Percentiles rank a stretch among this genome's conserved stretches.
Evolutionary conservation across 1,284 basidiomycete genomes (phyloP).

Genomic region (Boletus sp.): DNA sequence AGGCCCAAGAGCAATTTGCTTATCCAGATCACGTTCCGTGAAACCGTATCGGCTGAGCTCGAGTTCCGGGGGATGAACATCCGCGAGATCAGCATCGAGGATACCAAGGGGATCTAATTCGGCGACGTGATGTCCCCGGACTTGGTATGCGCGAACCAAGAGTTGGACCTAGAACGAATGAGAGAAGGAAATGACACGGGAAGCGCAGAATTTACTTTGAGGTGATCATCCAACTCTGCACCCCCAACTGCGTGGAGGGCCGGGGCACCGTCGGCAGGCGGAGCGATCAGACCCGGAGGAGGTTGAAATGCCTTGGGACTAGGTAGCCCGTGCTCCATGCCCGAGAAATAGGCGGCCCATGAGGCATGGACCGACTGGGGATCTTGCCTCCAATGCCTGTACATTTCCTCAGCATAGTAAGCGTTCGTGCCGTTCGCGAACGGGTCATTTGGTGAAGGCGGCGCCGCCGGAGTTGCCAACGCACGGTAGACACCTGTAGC

Average conservation of each 20-base stretch:
- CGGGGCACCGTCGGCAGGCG: conserved; percentile 80
- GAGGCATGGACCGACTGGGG: conserved; percentile 91
- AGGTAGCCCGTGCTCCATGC: conserved; percentile 86
- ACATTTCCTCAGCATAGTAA: conserved; percentile 98
- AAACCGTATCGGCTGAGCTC: conserved; percentile 94
- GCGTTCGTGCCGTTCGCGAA: conserved; percentile 92
- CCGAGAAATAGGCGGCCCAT: conserved; percentile 95
- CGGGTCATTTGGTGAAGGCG: conserved; percentile 70
- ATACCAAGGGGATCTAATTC: conserved; percentile 96
- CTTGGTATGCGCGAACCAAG: conserved; percentile 97
- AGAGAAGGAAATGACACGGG: conserved; percentile 2
- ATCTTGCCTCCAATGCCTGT: conserved; percentile 87
- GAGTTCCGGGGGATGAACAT: conserved; percentile 79
- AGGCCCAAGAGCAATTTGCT: conserved; percentile 92
- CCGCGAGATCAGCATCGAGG: conserved; percentile 81
- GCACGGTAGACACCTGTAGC: conserved; percentile 18
- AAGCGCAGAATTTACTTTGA: conserved; percentile 66
- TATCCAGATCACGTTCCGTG: conserved; percentile 90
- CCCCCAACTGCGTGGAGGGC: conserved; percentile 71
- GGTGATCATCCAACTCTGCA: conserved; percentile 85
- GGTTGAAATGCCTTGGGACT: conserved; percentile 85
- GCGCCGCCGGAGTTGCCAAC: conserved; percentile 50
- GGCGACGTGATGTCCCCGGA: conserved; percentile 96
- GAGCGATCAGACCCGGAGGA: conserved; percentile 70
- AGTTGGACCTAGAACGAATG: conserved; percentile 75